These are phyloP conservation scores for Aphanomyces euteiches DNA, from an alignment of 352 stramenopile genomes.

Conservation along the genomic window DNA sequence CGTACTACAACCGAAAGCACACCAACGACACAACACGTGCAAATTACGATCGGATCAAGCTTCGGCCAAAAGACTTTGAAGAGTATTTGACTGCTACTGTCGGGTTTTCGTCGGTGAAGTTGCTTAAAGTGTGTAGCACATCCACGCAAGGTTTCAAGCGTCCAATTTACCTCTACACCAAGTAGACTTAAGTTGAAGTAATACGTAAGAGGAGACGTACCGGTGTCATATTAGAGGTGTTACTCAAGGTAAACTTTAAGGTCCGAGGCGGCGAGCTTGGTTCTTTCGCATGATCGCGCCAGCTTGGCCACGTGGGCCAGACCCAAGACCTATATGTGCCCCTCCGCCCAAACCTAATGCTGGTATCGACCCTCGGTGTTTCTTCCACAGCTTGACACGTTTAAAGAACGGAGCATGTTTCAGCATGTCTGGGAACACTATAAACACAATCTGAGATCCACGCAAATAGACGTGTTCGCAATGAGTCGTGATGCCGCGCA, in stretches of 20 bases:
- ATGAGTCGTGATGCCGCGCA: slow-evolving; percentile 73
- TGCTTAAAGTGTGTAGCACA: slow-evolving; percentile 74
- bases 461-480: slow-evolving; percentile 82
- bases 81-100: slow-evolving; percentile 50
- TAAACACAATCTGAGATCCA: slow-evolving; percentile 84
- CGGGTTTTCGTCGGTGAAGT: slow-evolving; percentile 62
- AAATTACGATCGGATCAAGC: slow-evolving; percentile 65
- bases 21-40: slow-evolving; percentile 65
- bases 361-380: slow-evolving; percentile 74
- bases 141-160: slow-evolving; percentile 68
- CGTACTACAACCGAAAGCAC: slow-evolving; percentile 83
- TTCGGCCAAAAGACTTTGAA: slow-evolving; percentile 75
- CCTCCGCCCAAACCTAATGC: slow-evolving; percentile 62
- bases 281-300: slow-evolving; percentile 79
- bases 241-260: neutral
- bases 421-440: slow-evolving; percentile 86
- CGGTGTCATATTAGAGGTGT: slow-evolving; percentile 7
- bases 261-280: slow-evolving; percentile 30
- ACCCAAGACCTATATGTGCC: slow-evolving; percentile 38
- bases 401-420: slow-evolving; percentile 87
- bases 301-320: slow-evolving; percentile 60
- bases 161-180: slow-evolving; percentile 65
- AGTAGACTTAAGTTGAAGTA: slow-evolving; percentile 17
- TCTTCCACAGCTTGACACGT: slow-evolving; percentile 85
- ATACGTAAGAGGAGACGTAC: slow-evolving; percentile 1